These are phyloP conservation scores for Verbena officinalis DNA, from an alignment of 257 asterid species.

Conservation along the genomic window DNA sequence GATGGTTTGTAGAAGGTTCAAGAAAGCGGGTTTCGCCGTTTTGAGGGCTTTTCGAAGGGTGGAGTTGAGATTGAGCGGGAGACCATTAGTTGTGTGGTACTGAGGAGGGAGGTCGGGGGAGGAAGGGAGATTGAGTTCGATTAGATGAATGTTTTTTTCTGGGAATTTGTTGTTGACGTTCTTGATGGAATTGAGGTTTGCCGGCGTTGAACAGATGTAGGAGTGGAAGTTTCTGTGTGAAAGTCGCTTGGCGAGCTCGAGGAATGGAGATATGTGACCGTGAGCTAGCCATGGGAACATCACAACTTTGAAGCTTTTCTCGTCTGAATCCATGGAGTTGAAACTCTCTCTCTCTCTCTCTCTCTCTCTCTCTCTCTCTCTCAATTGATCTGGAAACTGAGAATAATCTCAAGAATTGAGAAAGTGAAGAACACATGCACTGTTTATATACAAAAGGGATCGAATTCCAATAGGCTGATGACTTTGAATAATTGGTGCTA, in stretches of 20 bases:
- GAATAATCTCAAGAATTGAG: too few species aligned
- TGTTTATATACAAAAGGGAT: neutral
- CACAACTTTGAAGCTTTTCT: constrained; percentile 17
- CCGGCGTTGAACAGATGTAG: constrained; percentile 44
- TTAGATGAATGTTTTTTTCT: constrained; percentile 25
- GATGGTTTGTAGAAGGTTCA: constrained; percentile 5
- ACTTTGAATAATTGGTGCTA: too few species aligned
- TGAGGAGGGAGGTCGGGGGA: constrained; percentile 45
- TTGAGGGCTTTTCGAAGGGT: constrained; percentile 36
- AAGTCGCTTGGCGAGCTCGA: constrained; percentile 55
- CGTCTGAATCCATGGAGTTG: constrained; percentile 6
- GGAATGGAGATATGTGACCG: constrained; percentile 55
- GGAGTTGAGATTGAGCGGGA: constrained; percentile 48
- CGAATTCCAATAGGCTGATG: too few species aligned
- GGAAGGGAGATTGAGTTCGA: constrained; percentile 43
- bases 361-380: too few species aligned
- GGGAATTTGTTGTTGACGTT: constrained; percentile 35
- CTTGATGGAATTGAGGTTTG: constrained; percentile 45
- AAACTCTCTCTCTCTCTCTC: neutral
- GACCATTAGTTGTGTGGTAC: constrained; percentile 55
- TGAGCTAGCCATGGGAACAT: constrained; percentile 57
- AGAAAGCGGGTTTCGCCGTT: constrained; percentile 36
- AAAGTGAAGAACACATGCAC: too few species aligned
- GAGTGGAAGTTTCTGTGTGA: constrained; percentile 29
- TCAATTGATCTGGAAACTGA: too few species aligned